Evolutionary conservation across 2,329 filamentous ascomycete genomes (phyloP).

Genomic region (Aspergillus amoenus): DNA sequence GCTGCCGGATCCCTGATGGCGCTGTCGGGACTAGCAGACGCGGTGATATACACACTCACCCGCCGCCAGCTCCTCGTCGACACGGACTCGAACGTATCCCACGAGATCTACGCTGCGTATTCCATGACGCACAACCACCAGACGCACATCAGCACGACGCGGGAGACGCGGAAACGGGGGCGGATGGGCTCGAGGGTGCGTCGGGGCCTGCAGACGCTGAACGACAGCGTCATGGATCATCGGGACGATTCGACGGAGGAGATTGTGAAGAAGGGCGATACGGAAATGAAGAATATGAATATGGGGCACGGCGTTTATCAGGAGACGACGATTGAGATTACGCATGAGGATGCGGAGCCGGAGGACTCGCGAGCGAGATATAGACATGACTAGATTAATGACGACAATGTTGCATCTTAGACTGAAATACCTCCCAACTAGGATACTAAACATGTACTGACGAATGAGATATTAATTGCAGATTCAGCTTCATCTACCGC

Average conservation of each 20-base stretch:
- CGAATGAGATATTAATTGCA: too few relatives aligned
- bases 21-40: conserved; percentile 58
- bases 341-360: conserved; percentile 25
- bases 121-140: conserved; percentile 27
- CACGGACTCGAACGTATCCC: conserved; percentile 39
- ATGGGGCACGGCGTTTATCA: conserved; percentile 40
- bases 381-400: too few relatives aligned
- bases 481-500: too few relatives aligned
- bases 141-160: conserved; percentile 23
- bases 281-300: conserved; percentile 30
- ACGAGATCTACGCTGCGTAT: conserved; percentile 27
- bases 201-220: conserved; percentile 20
- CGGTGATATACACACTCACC: conserved; percentile 58
- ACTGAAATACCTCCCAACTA: too few relatives aligned
- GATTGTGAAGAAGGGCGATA: conserved; percentile 36
- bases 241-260: conserved; percentile 47
- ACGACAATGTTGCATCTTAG: too few relatives aligned
- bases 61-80: conserved; percentile 55
- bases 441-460: too few relatives aligned
- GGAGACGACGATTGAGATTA: conserved; percentile 44
- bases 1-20: conserved; percentile 56
- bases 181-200: conserved; percentile 22
- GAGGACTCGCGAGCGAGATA: neutral
- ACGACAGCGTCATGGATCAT: conserved; percentile 20
- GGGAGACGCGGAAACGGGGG: conserved; percentile 14